A percentile compares a stretch with the other conserved stretches of the same genome.
Evolutionary conservation across 2,329 filamentous ascomycete genomes (phyloP).

Genomic region (Ambrosiella cleistominuta): DNA sequence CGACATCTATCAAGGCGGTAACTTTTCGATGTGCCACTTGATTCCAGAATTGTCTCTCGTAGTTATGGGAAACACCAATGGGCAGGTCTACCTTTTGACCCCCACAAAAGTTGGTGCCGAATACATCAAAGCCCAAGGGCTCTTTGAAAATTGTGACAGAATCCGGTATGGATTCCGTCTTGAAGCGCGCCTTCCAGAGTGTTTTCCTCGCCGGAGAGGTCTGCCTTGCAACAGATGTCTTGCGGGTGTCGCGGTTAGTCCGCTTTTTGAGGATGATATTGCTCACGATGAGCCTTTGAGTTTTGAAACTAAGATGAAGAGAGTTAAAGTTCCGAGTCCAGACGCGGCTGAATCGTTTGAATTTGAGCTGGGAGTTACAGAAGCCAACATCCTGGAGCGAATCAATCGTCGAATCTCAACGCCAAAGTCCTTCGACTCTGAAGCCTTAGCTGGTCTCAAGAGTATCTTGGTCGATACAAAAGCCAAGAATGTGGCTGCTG

Average conservation of each 20-base stretch:
- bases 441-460: too few species aligned
- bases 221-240: slow-evolving; percentile 34
- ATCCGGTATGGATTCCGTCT: slow-evolving; percentile 29
- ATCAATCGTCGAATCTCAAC: too few species aligned
- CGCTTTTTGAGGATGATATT: slow-evolving; percentile 32
- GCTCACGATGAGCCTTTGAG: neutral
- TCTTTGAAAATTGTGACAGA: neutral
- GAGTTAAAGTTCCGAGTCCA: neutral
- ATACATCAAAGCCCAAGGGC: slow-evolving; percentile 12
- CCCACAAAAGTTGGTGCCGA: slow-evolving; percentile 16
- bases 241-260: slow-evolving; percentile 50
- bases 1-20: neutral
- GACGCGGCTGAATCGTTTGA: neutral
- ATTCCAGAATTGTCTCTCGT: slow-evolving; percentile 57
- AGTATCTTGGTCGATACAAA: too few species aligned
- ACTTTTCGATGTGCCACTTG: slow-evolving; percentile 18
- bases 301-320: too few species aligned
- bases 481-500: too few species aligned
- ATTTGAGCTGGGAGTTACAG: too few species aligned
- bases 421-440: too few species aligned
- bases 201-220: slow-evolving; percentile 27
- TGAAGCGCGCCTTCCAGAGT: slow-evolving; percentile 33
- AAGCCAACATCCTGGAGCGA: too few species aligned
- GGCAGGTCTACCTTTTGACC: slow-evolving; percentile 47
- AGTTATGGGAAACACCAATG: slow-evolving; percentile 47